These are phyloP conservation scores for Chlorella variabilis DNA, from an alignment of 163 green algal genomes.

Conservation along the genomic window DNA sequence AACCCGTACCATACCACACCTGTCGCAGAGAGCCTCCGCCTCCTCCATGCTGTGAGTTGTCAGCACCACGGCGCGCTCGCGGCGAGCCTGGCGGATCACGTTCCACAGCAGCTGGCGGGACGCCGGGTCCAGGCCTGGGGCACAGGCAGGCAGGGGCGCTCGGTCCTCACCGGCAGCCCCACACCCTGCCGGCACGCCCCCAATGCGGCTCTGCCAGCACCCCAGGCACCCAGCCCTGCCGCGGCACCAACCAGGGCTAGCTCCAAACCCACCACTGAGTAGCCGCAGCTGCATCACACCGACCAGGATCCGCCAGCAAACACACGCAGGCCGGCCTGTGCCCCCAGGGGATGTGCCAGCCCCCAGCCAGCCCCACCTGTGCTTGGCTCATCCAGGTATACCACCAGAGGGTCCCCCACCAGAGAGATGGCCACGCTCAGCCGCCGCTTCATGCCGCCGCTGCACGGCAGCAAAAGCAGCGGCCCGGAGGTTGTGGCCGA, in stretches of 20 bases:
- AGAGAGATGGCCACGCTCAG: conserved; percentile 74
- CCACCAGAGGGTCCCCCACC: conserved; percentile 70
- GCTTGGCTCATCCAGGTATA: conserved; percentile 79
- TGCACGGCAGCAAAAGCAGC: too few species aligned
- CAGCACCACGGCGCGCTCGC: conserved; percentile 76
- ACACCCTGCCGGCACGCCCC: too few species aligned
- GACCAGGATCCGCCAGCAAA: too few species aligned
- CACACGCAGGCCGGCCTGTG: too few species aligned
- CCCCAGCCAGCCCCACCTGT: conserved; percentile 33
- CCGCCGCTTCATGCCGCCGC: conserved; percentile 74
- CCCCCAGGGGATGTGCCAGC: too few species aligned
- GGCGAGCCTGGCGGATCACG: conserved; percentile 38
- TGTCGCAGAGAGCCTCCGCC: conserved; percentile 73
- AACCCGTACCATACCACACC: not conserved
- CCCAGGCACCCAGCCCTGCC: too few species aligned
- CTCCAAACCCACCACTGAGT: too few species aligned
- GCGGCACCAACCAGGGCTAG: too few species aligned
- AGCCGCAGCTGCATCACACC: too few species aligned
- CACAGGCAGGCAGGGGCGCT: not conserved
- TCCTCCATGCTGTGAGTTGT: conserved; percentile 92
- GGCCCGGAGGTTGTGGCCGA: too few species aligned
- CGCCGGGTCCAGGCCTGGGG: conserved; percentile 67
- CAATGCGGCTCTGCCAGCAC: too few species aligned
- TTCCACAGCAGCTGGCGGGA: conserved; percentile 71
- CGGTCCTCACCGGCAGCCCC: too few species aligned